These are phyloP conservation scores for Intubia oerlemansii DNA, from an alignment of 2,329 filamentous ascomycete species.

Conservation along the genomic window DNA sequence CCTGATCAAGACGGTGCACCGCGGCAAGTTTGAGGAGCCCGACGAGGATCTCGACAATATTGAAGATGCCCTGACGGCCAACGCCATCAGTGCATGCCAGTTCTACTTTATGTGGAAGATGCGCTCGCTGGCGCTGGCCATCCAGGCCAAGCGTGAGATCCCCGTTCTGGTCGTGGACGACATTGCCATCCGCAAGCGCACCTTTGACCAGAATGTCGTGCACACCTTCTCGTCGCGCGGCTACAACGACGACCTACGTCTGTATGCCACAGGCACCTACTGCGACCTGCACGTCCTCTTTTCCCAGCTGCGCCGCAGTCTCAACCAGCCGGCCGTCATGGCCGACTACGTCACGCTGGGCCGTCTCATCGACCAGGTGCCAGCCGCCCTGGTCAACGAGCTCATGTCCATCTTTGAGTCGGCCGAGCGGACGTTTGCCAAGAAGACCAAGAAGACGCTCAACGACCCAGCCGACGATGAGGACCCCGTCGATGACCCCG, in stretches of 20 bases:
- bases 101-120: constrained; percentile 97
- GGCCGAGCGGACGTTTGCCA: constrained; percentile 59
- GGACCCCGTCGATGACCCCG: constrained; percentile 44
- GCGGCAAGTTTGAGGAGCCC: constrained; percentile 50
- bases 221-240: constrained; percentile 45
- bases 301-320: constrained; percentile 40
- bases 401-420: constrained; percentile 55
- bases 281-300: constrained; percentile 72
- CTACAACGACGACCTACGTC: constrained; percentile 56
- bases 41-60: constrained; percentile 43
- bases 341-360: constrained; percentile 32
- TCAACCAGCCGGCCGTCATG: constrained; percentile 22
- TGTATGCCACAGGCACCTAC: constrained; percentile 53
- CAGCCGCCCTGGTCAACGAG: constrained; percentile 38
- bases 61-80: constrained; percentile 59
- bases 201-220: constrained; percentile 41
- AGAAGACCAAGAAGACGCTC: constrained; percentile 38
- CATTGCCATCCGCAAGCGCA: constrained; percentile 31
- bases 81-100: constrained; percentile 53
- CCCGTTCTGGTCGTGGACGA: constrained; percentile 36
- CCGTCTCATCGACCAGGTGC: constrained; percentile 47
- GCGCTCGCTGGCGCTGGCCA: constrained; percentile 30
- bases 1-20: constrained; percentile 49
- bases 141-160: constrained; percentile 33
- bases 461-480: constrained; percentile 51